Percentiles rank a stretch among this genome's conserved stretches.
Conservation (phyloP, 2,329 filamentous ascomycete genomes). For the Harringtonia aguacate region DNA sequence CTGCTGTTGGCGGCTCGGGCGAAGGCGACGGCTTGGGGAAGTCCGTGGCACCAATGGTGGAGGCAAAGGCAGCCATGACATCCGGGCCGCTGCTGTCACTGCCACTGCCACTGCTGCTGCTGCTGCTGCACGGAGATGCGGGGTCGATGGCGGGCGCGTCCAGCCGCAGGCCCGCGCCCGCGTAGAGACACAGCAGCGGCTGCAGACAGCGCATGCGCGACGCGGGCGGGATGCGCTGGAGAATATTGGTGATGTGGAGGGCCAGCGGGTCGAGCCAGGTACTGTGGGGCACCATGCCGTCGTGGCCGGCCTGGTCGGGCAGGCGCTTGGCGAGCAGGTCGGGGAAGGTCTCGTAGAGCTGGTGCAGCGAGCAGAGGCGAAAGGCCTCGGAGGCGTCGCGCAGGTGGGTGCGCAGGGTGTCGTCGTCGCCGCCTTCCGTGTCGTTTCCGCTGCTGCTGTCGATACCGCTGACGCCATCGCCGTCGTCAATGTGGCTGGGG, state of each 20-base stretch:
- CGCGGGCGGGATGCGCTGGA: constrained; percentile 10
- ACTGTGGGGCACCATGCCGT: neutral
- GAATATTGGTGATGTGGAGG: constrained; percentile 8
- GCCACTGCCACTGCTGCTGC: too few species aligned
- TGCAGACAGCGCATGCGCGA: constrained; percentile 15
- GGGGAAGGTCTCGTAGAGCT: constrained; percentile 26
- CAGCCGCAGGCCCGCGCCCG: constrained; percentile 10
- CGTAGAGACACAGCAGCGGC: constrained; percentile 14
- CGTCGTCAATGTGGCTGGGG: neutral
- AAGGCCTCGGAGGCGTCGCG: constrained; percentile 26
- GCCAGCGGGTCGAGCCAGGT: constrained; percentile 8
- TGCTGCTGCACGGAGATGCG: too few species aligned
- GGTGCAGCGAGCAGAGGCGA: constrained; percentile 23
- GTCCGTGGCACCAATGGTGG: too few species aligned
- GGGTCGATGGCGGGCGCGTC: neutral
- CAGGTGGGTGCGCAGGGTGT: constrained; percentile 18
- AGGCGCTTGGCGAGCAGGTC: constrained; percentile 9
- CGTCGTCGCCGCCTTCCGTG: constrained; percentile 13
- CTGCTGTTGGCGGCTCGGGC: too few species aligned
- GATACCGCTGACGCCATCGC: constrained; percentile 8
- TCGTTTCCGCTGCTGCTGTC: constrained; percentile 16
- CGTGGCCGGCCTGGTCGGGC: neutral
- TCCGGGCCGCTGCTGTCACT: too few species aligned
- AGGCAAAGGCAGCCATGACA: too few species aligned
- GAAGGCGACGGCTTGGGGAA: neutral